Percentiles rank a stretch among this genome's conserved stretches.
phyloP scores from a whole-genome alignment of 177 flowering plant species.

The Telopea speciosissima region DNA sequence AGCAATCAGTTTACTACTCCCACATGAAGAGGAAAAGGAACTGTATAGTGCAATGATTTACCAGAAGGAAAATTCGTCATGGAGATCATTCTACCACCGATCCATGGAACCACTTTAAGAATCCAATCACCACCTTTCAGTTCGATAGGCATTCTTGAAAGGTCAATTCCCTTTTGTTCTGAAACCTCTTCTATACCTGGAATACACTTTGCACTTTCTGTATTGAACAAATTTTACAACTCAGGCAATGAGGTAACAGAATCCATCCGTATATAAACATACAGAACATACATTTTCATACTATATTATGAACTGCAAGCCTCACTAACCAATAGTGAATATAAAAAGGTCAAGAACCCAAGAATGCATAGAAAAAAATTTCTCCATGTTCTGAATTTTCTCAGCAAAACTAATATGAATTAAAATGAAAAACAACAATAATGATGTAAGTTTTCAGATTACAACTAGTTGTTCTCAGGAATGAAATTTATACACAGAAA shows the following conservation, averaged over 20 bases:
- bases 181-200: conserved; percentile 54
- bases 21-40: neutral
- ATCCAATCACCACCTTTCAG: conserved; percentile 73
- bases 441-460: no score
- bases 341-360: no score
- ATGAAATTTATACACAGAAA: no score
- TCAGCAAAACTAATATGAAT: no score
- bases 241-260: neutral
- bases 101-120: conserved; percentile 87
- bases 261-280: neutral
- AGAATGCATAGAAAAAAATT: no score
- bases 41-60: conserved; percentile 17
- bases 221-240: conserved; percentile 12
- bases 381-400: no score
- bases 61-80: conserved; percentile 88
- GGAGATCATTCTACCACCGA: conserved; percentile 91
- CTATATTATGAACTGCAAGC: neutral
- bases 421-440: no score
- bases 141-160: conserved; percentile 63
- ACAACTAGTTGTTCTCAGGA: no score
- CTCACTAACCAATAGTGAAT: neutral
- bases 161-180: conserved; percentile 62
- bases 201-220: conserved; percentile 59
- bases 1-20: neutral
- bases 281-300: no score